A percentile compares a stretch with the other conserved stretches of the same genome.
Conservation (phyloP, 768 basidiomycete genomes). For the Lactarius akahatsu region DNA sequence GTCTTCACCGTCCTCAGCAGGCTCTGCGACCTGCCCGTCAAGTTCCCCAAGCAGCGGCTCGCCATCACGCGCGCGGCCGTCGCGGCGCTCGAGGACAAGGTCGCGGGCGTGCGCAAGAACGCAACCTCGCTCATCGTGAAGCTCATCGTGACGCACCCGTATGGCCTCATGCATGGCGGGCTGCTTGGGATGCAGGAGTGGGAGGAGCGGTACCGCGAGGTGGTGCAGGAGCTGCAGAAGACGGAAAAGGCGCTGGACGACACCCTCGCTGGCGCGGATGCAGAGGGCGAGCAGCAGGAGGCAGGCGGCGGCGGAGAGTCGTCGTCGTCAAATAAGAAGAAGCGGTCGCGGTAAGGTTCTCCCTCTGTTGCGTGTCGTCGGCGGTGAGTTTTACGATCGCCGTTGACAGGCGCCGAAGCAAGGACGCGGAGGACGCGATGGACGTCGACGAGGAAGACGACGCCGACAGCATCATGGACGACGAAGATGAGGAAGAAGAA, state of each 20-base stretch:
- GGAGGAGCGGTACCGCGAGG: slow-evolving; percentile 65
- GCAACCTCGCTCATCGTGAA: slow-evolving; percentile 74
- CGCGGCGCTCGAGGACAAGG: slow-evolving; percentile 85
- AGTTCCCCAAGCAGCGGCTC: slow-evolving; percentile 85
- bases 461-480: slow-evolving; percentile 37
- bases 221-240: slow-evolving; percentile 63
- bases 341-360: slow-evolving; percentile 33
- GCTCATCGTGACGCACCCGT: slow-evolving; percentile 86
- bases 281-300: slow-evolving; percentile 24
- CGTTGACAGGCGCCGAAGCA: background rate
- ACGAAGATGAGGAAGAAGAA: slow-evolving; percentile 45
- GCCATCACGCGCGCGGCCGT: slow-evolving; percentile 74
- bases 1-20: slow-evolving; percentile 74
- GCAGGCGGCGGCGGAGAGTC: slow-evolving; percentile 34
- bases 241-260: slow-evolving; percentile 69
- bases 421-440: slow-evolving; percentile 48
- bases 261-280: slow-evolving; percentile 47
- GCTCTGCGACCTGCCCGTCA: slow-evolving; percentile 71
- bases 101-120: slow-evolving; percentile 79
- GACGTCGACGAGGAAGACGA: slow-evolving; percentile 53
- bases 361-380: background rate
- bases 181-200: slow-evolving; percentile 69
- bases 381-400: background rate
- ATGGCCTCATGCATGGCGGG: slow-evolving; percentile 81
- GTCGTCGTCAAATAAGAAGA: slow-evolving; percentile 31